These are phyloP conservation scores for Torulaspora microellipsoides DNA, from an alignment of 805 yeast genomes.

Conservation along the genomic window DNA sequence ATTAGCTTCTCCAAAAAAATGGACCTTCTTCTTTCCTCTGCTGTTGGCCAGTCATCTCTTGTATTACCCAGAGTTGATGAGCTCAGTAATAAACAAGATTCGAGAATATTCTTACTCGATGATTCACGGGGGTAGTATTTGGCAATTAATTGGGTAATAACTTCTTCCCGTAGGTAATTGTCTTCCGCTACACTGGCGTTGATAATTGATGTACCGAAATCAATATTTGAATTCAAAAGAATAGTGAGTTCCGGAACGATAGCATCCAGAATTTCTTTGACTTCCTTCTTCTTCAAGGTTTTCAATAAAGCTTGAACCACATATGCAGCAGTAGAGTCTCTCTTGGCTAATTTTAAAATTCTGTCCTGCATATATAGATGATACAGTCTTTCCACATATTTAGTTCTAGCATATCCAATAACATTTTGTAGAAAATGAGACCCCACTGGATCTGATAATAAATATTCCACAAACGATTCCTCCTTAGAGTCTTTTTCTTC, in stretches of 20 bases:
- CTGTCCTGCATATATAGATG: conserved; percentile 68
- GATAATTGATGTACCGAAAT: conserved; percentile 60
- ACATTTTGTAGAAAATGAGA: conserved; percentile 82
- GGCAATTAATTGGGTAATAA: conserved; percentile 46
- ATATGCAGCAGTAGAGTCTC: conserved; percentile 82
- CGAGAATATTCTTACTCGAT: conserved; percentile 48
- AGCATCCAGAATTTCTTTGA: conserved; percentile 55
- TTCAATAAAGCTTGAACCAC: conserved; percentile 68
- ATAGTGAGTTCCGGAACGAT: conserved; percentile 62
- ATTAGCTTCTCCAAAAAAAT: conserved; percentile 69
- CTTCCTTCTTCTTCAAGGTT: conserved; percentile 59
- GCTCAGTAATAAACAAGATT: conserved; percentile 59
- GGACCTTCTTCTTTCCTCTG: conserved; percentile 79
- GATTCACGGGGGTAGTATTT: conserved; percentile 41
- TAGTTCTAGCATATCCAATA: conserved; percentile 59
- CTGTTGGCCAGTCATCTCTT: conserved; percentile 87
- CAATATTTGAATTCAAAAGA: conserved; percentile 62
- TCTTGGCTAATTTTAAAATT: conserved; percentile 63
- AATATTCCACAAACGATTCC: conserved; percentile 76
- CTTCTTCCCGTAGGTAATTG: conserved; percentile 55
- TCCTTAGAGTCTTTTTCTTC: conserved; percentile 55
- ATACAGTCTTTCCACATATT: conserved; percentile 67
- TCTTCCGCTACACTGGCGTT: conserved; percentile 58
- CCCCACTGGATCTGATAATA: conserved; percentile 85
- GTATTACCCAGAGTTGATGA: conserved; percentile 77